Percentiles rank a stretch among this genome's conserved stretches.
Conservation (phyloP, 148 eudicot species). For the Vaccinium darrowii region DNA sequence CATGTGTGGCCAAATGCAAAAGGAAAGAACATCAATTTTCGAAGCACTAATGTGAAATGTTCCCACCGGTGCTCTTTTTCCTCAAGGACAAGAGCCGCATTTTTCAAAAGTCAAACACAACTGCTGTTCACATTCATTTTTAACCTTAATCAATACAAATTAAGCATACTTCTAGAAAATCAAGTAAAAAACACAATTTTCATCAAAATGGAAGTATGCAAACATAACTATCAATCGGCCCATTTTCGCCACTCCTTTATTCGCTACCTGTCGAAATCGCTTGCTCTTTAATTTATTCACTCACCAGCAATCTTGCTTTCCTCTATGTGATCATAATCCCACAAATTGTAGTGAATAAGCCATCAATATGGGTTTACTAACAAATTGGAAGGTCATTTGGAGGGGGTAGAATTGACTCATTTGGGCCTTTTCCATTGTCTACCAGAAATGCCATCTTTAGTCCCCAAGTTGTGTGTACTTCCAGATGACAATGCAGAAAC, state of each 20-base stretch:
- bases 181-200: not conserved
- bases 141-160: not conserved
- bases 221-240: not conserved
- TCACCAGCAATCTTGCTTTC: not conserved
- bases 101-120: not conserved
- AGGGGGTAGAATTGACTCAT: slow-evolving; percentile 53
- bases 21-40: not conserved
- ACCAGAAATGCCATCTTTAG: slow-evolving; percentile 75
- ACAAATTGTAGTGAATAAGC: not conserved
- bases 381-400: slow-evolving; percentile 69
- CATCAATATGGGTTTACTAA: slow-evolving; percentile 15
- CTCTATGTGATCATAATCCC: not conserved
- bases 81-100: too few species aligned
- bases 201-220: not conserved
- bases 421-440: slow-evolving; percentile 61
- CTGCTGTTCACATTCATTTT: not conserved
- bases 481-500: slow-evolving; percentile 79
- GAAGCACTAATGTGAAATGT: not conserved
- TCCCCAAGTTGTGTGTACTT: slow-evolving; percentile 82
- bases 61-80: not conserved
- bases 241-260: not conserved
- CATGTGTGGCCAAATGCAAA: not conserved
- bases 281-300: not conserved
- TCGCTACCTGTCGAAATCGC: not conserved
- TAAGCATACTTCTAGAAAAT: not conserved